Conservation (phyloP, 306 rosid genomes). For the Geum urbanum region DNA sequence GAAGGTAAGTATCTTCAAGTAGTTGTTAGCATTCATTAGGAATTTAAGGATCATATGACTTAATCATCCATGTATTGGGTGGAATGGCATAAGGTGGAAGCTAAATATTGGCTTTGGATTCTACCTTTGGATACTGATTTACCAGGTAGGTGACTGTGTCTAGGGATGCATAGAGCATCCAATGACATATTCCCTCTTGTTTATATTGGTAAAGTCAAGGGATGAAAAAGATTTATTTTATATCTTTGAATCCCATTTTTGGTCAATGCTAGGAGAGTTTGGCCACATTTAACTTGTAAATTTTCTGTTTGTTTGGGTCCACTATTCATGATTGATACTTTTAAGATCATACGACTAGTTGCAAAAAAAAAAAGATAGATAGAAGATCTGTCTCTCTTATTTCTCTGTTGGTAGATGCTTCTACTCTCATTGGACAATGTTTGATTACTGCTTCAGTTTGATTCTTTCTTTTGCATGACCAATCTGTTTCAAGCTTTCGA, state of each 20-base stretch:
- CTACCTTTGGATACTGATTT: slow-evolving; percentile 58
- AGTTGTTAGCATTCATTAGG: slow-evolving; percentile 46
- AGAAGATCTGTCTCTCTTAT: slow-evolving; percentile 31
- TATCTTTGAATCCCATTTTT: slow-evolving; percentile 53
- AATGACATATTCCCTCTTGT: slow-evolving; percentile 52
- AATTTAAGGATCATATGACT: slow-evolving; percentile 41
- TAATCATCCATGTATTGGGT: slow-evolving; percentile 33
- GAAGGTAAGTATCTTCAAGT: slow-evolving; percentile 15
- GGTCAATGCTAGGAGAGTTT: slow-evolving; percentile 61
- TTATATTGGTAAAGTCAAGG: slow-evolving; percentile 36
- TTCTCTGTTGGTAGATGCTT: slow-evolving; percentile 23
- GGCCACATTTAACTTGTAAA: slow-evolving; percentile 34
- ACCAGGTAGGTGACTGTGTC: slow-evolving; percentile 44
- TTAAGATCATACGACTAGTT: slow-evolving; percentile 33
- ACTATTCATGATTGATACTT: slow-evolving; percentile 39
- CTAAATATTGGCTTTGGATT: slow-evolving; percentile 76
- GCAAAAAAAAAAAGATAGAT: slow-evolving; percentile 23
- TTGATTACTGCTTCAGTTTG: neutral
- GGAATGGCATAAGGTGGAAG: slow-evolving; percentile 32
- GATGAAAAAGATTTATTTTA: slow-evolving; percentile 74
- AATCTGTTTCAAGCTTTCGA: slow-evolving; percentile 19
- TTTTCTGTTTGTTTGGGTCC: slow-evolving; percentile 17
- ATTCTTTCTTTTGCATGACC: slow-evolving; percentile 35
- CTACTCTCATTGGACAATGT: slow-evolving; percentile 33
- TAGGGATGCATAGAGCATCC: slow-evolving; percentile 75